These are phyloP conservation scores for Apiotrichum domesticum DNA, from an alignment of 1,284 basidiomycete genomes.

Conservation along the genomic window DNA sequence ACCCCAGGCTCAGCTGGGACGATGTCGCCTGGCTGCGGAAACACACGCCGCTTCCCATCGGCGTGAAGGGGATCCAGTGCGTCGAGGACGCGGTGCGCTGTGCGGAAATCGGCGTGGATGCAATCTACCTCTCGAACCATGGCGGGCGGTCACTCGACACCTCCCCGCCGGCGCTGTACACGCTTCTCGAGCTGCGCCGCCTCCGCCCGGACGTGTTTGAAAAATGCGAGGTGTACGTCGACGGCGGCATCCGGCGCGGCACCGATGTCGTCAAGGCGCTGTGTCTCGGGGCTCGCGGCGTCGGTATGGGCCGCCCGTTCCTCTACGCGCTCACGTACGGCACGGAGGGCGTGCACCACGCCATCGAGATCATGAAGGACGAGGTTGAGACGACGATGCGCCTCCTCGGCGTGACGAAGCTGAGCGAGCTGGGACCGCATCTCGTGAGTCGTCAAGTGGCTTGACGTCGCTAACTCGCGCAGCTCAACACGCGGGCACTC, in stretches of 20 bases:
- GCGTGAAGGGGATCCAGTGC: slow-evolving; percentile 47
- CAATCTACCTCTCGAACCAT: slow-evolving; percentile 47
- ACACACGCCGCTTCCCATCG: slow-evolving; percentile 42
- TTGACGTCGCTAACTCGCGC: neutral
- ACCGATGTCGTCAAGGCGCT: slow-evolving; percentile 51
- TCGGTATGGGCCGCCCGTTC: slow-evolving; percentile 49
- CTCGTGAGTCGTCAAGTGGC: slow-evolving; percentile 24
- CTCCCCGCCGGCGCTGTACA: slow-evolving; percentile 47
- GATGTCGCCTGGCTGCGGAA: slow-evolving; percentile 44
- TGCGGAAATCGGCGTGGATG: slow-evolving; percentile 45
- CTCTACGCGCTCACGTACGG: slow-evolving; percentile 46
- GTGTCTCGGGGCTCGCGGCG: slow-evolving; percentile 50
- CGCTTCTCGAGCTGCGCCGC: slow-evolving; percentile 46
- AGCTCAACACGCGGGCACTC: slow-evolving; percentile 35
- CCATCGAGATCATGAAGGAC: slow-evolving; percentile 59
- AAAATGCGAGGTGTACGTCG: slow-evolving; percentile 46
- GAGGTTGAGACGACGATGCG: slow-evolving; percentile 78
- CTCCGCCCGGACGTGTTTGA: slow-evolving; percentile 45
- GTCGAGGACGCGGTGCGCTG: slow-evolving; percentile 48
- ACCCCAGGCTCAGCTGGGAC: slow-evolving; percentile 41
- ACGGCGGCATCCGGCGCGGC: slow-evolving; percentile 50
- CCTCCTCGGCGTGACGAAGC: slow-evolving; percentile 64
- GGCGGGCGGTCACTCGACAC: slow-evolving; percentile 39
- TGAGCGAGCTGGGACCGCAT: slow-evolving; percentile 50
- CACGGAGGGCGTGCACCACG: slow-evolving; percentile 47